A percentile compares a stretch with the other conserved stretches of the same genome.
phyloP scores from a whole-genome alignment of 2,329 filamentous ascomycete species.

The Saccharata proteae region DNA sequence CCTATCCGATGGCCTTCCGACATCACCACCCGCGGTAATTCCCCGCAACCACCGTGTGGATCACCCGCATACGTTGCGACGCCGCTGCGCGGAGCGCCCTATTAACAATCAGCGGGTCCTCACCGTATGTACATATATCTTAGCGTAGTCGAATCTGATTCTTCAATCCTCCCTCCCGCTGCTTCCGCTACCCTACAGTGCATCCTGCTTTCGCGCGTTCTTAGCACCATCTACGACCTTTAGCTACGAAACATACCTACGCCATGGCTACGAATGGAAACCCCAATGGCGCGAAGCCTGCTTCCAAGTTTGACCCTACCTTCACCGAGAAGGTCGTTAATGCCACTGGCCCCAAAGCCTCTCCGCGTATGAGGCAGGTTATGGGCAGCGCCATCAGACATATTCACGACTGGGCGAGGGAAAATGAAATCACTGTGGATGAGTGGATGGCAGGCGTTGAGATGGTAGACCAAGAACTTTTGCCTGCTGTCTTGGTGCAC shows the following conservation, averaged over 20 bases:
- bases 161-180: neutral
- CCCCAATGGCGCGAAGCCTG: conserved; percentile 3
- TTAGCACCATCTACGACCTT: neutral
- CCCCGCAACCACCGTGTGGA: conserved; percentile 5
- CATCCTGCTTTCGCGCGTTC: neutral
- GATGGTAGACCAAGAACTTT: too few relatives aligned
- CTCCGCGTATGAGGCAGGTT: conserved; percentile 52
- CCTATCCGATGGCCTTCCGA: conserved; percentile 7
- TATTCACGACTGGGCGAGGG: conserved; percentile 67
- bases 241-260: conserved; percentile 3
- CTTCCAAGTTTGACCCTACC: conserved; percentile 54
- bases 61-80: conserved; percentile 4
- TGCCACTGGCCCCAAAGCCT: conserved; percentile 57
- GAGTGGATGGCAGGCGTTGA: conserved; percentile 68
- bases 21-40: conserved; percentile 3
- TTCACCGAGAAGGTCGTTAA: conserved; percentile 66
- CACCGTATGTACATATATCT: neutral
- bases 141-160: neutral
- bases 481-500: too few relatives aligned
- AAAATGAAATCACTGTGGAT: conserved; percentile 63
- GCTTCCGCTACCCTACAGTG: neutral
- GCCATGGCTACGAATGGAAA: conserved; percentile 14
- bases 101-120: conserved; percentile 6
- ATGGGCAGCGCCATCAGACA: conserved; percentile 54
- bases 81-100: too few relatives aligned